A percentile compares a stretch with the other conserved stretches of the same genome.
Evolutionary conservation across 169 alveolate species (phyloP).

Genomic region (Theileria annulata): DNA sequence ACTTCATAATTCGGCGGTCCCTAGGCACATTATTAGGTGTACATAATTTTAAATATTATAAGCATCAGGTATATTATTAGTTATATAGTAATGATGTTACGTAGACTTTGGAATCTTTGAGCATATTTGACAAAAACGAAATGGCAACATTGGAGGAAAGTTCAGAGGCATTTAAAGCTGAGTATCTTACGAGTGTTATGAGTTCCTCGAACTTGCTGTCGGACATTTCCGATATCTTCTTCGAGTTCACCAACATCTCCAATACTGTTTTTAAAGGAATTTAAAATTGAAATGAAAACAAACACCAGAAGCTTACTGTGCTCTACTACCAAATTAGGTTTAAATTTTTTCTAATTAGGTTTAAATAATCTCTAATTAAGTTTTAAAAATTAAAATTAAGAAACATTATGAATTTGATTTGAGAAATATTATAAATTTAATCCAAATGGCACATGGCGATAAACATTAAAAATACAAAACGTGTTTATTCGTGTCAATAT

Average conservation of each 20-base stretch:
- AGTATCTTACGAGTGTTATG: slow-evolving; percentile 41
- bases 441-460: too few relatives aligned
- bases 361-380: neutral
- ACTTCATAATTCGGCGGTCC: neutral
- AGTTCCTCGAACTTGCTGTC: slow-evolving; percentile 60
- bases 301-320: neutral
- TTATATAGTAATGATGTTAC: neutral
- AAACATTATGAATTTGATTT: too few relatives aligned
- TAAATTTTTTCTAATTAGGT: too few relatives aligned
- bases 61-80: neutral
- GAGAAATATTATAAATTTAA: too few relatives aligned
- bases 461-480: too few relatives aligned
- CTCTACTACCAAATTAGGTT: too few relatives aligned
- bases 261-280: neutral
- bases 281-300: slow-evolving; percentile 1
- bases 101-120: slow-evolving; percentile 19
- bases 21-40: neutral
- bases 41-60: neutral
- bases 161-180: slow-evolving; percentile 58
- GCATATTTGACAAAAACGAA: slow-evolving; percentile 49
- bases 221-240: slow-evolving; percentile 6
- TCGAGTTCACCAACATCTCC: slow-evolving; percentile 22
- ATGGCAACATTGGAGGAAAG: slow-evolving; percentile 63
- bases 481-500: too few relatives aligned
- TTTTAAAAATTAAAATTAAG: neutral